Percentiles rank a stretch among this genome's conserved stretches.
Conservation (phyloP, 352 stramenopile species). For the Pythium utonaiense region DNA sequence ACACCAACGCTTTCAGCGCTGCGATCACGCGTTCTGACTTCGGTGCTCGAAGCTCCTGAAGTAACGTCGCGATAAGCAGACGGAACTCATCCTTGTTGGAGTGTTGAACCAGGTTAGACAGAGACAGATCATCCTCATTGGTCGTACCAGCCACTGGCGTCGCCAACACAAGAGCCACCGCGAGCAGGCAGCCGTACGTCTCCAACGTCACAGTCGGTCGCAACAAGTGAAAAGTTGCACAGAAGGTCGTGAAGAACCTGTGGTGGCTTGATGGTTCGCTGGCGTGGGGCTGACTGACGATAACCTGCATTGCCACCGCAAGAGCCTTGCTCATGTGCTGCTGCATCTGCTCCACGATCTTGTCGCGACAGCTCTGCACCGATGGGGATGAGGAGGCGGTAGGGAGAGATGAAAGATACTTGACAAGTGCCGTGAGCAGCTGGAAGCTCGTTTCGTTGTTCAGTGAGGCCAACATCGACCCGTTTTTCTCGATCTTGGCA, state of each 20-base stretch:
- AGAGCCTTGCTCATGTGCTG: slow-evolving; percentile 34
- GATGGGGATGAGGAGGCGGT: neutral
- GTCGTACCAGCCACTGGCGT: neutral
- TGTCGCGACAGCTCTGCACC: neutral
- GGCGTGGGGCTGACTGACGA: slow-evolving; percentile 21
- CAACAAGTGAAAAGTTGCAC: slow-evolving; percentile 46
- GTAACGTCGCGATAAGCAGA: slow-evolving; percentile 54
- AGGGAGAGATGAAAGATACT: slow-evolving; percentile 28
- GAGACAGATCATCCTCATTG: neutral
- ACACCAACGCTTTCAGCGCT: slow-evolving; percentile 46
- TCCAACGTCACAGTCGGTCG: slow-evolving; percentile 41
- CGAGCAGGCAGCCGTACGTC: slow-evolving; percentile 63
- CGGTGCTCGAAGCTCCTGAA: slow-evolving; percentile 44
- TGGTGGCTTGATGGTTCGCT: slow-evolving; percentile 23
- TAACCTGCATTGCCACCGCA: slow-evolving; percentile 40
- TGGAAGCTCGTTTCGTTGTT: slow-evolving; percentile 31
- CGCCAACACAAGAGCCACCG: slow-evolving; percentile 37
- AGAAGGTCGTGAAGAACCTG: slow-evolving; percentile 53
- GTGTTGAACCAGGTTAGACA: slow-evolving; percentile 35
- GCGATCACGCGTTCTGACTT: slow-evolving; percentile 42
- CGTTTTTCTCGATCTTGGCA: slow-evolving; percentile 3
- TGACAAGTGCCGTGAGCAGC: slow-evolving; percentile 46
- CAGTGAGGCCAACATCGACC: slow-evolving; percentile 4
- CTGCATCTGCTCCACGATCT: slow-evolving; percentile 11
- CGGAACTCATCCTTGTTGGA: slow-evolving; percentile 71